Conservation (phyloP, 148 eudicot species). For the Rhododendron henanense region DNA sequence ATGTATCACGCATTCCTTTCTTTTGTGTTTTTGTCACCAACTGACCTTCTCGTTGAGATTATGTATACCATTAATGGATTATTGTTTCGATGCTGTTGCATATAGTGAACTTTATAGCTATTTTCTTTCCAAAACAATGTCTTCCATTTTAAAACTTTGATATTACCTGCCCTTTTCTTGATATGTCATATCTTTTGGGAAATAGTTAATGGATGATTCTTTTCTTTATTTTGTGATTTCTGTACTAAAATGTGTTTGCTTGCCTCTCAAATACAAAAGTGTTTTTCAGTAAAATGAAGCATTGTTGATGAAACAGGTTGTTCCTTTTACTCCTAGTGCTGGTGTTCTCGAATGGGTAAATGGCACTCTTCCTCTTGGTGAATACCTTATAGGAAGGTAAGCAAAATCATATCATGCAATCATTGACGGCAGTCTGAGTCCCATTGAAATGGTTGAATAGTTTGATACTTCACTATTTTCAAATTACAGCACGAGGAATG, state of each 20-base stretch:
- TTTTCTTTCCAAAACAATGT: not conserved
- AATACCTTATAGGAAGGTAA: slow-evolving; percentile 95
- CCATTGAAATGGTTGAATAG: slow-evolving; percentile 2
- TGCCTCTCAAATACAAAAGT: not conserved
- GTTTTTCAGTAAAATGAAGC: not conserved
- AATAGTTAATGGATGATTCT: slow-evolving; percentile 5
- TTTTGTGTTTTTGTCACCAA: not conserved
- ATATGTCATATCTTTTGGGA: not conserved
- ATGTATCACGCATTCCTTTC: not conserved
- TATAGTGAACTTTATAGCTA: not conserved
- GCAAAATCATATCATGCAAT: slow-evolving; percentile 13
- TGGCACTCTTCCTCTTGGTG: slow-evolving; percentile 93
- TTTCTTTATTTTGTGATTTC: not conserved
- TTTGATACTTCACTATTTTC: slow-evolving; percentile 5
- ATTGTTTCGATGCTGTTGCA: not conserved
- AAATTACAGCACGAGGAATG: slow-evolving; percentile 67
- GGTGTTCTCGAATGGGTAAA: slow-evolving; percentile 99
- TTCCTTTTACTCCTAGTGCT: slow-evolving; percentile 99
- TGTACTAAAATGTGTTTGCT: not conserved
- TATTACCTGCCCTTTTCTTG: slow-evolving; percentile 1
- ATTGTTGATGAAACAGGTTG: slow-evolving; percentile 47
- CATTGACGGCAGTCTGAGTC: not conserved
- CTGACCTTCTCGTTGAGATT: not conserved
- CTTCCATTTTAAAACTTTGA: not conserved
- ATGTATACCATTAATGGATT: not conserved